A percentile compares a stretch with the other conserved stretches of the same genome.
phyloP scores from a whole-genome alignment of 306 rosid genomes.

The Abrus precatorius region DNA sequence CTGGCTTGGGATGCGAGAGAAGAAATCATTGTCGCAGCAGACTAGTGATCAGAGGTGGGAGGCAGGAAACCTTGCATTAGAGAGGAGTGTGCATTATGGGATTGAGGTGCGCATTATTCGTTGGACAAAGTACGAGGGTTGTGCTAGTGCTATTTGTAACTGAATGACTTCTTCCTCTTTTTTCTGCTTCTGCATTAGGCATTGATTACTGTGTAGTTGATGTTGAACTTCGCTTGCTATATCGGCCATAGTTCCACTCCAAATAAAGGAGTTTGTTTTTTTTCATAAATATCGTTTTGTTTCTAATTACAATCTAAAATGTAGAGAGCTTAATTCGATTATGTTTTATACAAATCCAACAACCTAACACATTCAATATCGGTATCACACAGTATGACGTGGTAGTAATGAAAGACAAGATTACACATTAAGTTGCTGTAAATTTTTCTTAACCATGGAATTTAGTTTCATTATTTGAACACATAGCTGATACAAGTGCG shows the following conservation, averaged over 20 bases:
- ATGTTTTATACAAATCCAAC: slow-evolving; percentile 5
- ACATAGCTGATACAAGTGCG: not conserved
- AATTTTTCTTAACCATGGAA: not conserved
- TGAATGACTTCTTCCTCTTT: slow-evolving; percentile 74
- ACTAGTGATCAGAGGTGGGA: too few relatives aligned
- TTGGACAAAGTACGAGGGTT: too few relatives aligned
- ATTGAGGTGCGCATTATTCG: too few relatives aligned
- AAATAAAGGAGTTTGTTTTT: slow-evolving; percentile 89
- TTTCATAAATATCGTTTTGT: not conserved
- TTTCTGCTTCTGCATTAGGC: slow-evolving; percentile 49
- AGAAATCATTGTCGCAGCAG: too few relatives aligned
- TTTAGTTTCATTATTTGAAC: not conserved
- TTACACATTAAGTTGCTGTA: not conserved
- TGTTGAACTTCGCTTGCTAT: slow-evolving; percentile 93
- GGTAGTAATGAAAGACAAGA: slow-evolving; percentile 2
- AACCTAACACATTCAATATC: not conserved
- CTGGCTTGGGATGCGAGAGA: too few relatives aligned
- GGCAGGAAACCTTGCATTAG: too few relatives aligned
- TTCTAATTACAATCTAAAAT: not conserved
- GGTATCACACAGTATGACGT: not conserved
- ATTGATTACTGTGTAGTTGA: slow-evolving; percentile 35
- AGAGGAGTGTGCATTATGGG: too few relatives aligned
- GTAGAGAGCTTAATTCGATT: not conserved
- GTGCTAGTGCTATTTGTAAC: too few relatives aligned
- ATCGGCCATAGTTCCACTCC: slow-evolving; percentile 84